Conservation (phyloP, 2,329 filamentous ascomycete species). For the Trichoderma simmonsii region DNA sequence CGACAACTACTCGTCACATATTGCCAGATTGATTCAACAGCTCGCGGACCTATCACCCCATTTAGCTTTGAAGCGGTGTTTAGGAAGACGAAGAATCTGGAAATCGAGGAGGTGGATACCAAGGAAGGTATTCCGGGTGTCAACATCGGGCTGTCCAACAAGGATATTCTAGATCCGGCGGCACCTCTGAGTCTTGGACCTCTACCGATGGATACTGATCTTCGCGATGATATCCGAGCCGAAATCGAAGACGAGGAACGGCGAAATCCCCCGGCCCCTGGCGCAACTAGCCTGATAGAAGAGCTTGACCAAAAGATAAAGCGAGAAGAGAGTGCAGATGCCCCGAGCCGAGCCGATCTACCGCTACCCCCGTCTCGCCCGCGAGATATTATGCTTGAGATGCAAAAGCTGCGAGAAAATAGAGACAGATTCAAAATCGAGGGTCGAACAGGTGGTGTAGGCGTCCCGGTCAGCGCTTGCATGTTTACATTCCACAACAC, state of each 20-base stretch:
- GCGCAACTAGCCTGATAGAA: slow-evolving; percentile 72
- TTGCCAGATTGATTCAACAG: slow-evolving; percentile 57
- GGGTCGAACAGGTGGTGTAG: slow-evolving; percentile 75
- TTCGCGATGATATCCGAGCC: slow-evolving; percentile 80
- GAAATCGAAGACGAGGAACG: slow-evolving; percentile 83
- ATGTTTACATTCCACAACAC: slow-evolving; percentile 99
- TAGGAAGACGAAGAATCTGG: slow-evolving; percentile 55
- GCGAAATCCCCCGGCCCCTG: slow-evolving; percentile 67
- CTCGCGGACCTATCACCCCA: slow-evolving; percentile 61
- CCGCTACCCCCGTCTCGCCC: slow-evolving; percentile 85
- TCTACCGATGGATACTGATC: slow-evolving; percentile 76
- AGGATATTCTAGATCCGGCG: slow-evolving; percentile 55
- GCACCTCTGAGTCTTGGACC: slow-evolving; percentile 71
- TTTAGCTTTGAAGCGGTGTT: slow-evolving; percentile 61
- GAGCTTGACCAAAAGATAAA: slow-evolving; percentile 88
- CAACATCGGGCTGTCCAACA: slow-evolving; percentile 60
- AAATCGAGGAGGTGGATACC: slow-evolving; percentile 61
- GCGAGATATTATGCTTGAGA: slow-evolving; percentile 88
- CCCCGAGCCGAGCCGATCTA: slow-evolving; percentile 71
- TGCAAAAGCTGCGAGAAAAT: slow-evolving; percentile 90
- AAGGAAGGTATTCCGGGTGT: slow-evolving; percentile 63
- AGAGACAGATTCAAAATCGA: slow-evolving; percentile 89
- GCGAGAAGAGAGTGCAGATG: slow-evolving; percentile 83
- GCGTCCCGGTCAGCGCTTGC: slow-evolving; percentile 80
- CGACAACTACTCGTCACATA: slow-evolving; percentile 65